Evolutionary conservation across 148 eudicot species (phyloP), one percentile per base, ranked within the genome.

Genomic region (Amaranthus hypochondriacus): DNA sequence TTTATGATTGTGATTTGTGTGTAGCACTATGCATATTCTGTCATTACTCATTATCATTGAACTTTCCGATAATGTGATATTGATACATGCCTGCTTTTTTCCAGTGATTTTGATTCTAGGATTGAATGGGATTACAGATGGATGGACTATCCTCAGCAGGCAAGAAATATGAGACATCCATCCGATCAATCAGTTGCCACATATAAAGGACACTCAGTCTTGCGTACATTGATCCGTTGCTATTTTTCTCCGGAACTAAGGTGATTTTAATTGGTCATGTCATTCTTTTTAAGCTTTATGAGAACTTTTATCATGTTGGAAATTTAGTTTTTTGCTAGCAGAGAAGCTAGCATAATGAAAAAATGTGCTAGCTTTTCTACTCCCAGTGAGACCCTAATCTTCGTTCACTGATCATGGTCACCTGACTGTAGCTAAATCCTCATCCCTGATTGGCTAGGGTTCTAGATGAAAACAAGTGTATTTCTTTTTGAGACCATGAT

Each of bases 201-300:
- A 50, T 92, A 88, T 78, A 81, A 70, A 87, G 96, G 96, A 48
- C 97, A 92, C 69, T 74, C 88, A 18, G 97, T 92, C 65, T 81
- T 92, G 80, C 91, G 89, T 21, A 92, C 97, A 48, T 89, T 92
- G 44, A 88, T 92, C 71, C 90, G 97, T 57, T 90, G 96, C 79
- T 85, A 92, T 80, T 92, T 92, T 85, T 92, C 97, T 50, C 97
- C 97, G 46, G 88, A 83, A 49, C 74, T 75, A 65, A 90, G 97
- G 97, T 90, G 71, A 69, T 42, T 59, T 57, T 43, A 9, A 28
- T 56, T 48, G 52, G 7, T 9, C 13, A 12, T 60, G 57, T 60
- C 43, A 28, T 56, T n/a, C 7, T 44, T 46, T 56, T 47, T 3
- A 21, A 48, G n/a, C 44, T 18, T 18, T 57, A 28, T 48, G 28